A percentile compares a stretch with the other conserved stretches of the same genome.
Conservation (phyloP, 2,329 filamentous ascomycete species). For the Colletotrichum limetticola region DNA sequence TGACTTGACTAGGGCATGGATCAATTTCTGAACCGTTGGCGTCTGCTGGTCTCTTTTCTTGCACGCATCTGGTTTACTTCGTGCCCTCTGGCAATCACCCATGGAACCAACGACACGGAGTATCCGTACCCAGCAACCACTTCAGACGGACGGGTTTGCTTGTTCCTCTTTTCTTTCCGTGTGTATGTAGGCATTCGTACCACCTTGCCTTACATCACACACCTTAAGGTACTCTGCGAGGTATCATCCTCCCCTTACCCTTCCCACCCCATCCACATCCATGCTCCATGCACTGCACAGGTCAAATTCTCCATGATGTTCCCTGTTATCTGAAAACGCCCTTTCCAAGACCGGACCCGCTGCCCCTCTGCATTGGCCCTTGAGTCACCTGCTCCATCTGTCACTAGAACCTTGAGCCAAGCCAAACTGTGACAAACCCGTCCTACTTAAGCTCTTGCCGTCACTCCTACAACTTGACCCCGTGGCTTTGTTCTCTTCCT, state of each 20-base stretch:
- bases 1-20: background rate
- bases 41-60: background rate
- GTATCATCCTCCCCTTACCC: background rate
- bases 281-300: constrained; percentile 14
- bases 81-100: background rate
- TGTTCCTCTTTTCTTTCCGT: background rate
- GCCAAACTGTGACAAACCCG: constrained; percentile 16
- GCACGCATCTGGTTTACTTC: background rate
- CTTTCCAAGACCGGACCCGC: constrained; percentile 26
- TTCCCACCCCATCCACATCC: constrained; percentile 6
- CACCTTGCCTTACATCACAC: no score
- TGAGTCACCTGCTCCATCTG: constrained; percentile 36
- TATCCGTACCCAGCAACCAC: background rate
- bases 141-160: background rate
- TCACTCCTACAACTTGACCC: constrained; percentile 9
- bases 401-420: constrained; percentile 30
- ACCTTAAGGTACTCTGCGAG: background rate
- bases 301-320: constrained; percentile 25
- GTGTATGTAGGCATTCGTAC: background rate
- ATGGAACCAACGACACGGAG: background rate
- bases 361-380: constrained; percentile 34
- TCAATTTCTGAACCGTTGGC: background rate
- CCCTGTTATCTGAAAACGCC: constrained; percentile 34
- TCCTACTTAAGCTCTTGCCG: constrained; percentile 33
- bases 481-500: constrained; percentile 26